Conservation (phyloP, 2,329 filamentous ascomycete species). For the Aspergillus latus region DNA sequence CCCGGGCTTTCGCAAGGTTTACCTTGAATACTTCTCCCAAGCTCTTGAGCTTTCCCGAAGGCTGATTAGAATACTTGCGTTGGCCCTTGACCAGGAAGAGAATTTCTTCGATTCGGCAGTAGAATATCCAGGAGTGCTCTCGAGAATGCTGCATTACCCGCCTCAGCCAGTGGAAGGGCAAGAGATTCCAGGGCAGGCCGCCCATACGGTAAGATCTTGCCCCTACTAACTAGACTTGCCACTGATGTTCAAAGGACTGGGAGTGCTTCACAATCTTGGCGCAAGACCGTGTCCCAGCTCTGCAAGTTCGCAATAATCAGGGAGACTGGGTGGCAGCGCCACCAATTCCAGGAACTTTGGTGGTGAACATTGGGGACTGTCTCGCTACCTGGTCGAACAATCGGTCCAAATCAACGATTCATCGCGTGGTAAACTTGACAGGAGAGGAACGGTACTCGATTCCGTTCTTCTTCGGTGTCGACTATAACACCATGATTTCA, state of each 20-base stretch:
- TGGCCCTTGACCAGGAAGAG: constrained; percentile 41
- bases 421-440: constrained; percentile 43
- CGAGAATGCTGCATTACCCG: constrained; percentile 44
- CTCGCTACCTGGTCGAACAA: constrained; percentile 35
- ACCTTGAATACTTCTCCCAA: constrained; percentile 23
- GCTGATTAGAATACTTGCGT: constrained; percentile 41
- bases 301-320: constrained; percentile 37
- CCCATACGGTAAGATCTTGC: constrained; percentile 35
- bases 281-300: constrained; percentile 39
- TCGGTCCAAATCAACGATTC: constrained; percentile 41
- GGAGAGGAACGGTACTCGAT: constrained; percentile 42
- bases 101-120: constrained; percentile 39
- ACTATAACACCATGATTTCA: constrained; percentile 39
- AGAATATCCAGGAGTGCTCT: constrained; percentile 37
- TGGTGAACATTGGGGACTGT: constrained; percentile 38
- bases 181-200: constrained; percentile 40
- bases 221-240: neutral
- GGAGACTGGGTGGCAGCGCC: constrained; percentile 28
- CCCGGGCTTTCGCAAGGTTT: constrained; percentile 19
- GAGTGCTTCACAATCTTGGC: constrained; percentile 44
- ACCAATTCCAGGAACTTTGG: constrained; percentile 27
- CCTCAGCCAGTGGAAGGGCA: constrained; percentile 36
- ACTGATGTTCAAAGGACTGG: constrained; percentile 29
- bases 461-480: constrained; percentile 44
- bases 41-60: constrained; percentile 19